These are phyloP conservation scores for Firmiana major DNA, from an alignment of 345 rosid species.

Conservation along the genomic window DNA sequence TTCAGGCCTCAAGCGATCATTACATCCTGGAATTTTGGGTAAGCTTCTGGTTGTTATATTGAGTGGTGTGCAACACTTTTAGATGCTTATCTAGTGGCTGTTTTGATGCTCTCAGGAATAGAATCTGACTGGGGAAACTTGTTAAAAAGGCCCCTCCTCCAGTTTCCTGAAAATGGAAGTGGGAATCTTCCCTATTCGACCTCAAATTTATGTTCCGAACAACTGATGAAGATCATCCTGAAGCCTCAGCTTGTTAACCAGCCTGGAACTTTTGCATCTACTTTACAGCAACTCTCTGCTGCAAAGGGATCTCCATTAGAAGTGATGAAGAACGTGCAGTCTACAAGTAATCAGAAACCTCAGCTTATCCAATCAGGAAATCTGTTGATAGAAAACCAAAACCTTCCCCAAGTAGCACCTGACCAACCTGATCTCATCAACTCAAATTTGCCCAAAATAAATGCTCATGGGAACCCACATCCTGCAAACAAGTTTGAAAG, in stretches of 20 bases:
- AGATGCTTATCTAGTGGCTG: neutral
- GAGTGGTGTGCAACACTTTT: neutral
- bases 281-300: constrained; percentile 31
- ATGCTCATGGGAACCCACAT: constrained; percentile 29
- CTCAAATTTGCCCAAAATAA: constrained; percentile 37
- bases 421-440: constrained; percentile 28
- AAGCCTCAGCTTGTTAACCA: constrained; percentile 50
- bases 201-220: constrained; percentile 51
- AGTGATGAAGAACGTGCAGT: constrained; percentile 39
- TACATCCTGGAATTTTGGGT: constrained; percentile 68
- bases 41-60: constrained; percentile 10
- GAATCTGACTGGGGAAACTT: constrained; percentile 82
- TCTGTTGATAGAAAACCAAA: constrained; percentile 29
- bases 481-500: constrained; percentile 35
- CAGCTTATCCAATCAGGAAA: constrained; percentile 37
- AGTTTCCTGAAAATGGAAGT: constrained; percentile 48
- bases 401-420: constrained; percentile 27
- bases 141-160: constrained; percentile 65
- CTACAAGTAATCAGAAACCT: constrained; percentile 38
- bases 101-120: constrained; percentile 39
- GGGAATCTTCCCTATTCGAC: constrained; percentile 51
- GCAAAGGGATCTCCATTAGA: constrained; percentile 34
- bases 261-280: constrained; percentile 29
- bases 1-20: constrained; percentile 78
- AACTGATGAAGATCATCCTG: constrained; percentile 63